Conservation (phyloP, 2,329 filamentous ascomycete species). For the Trichophyton equinum region DNA sequence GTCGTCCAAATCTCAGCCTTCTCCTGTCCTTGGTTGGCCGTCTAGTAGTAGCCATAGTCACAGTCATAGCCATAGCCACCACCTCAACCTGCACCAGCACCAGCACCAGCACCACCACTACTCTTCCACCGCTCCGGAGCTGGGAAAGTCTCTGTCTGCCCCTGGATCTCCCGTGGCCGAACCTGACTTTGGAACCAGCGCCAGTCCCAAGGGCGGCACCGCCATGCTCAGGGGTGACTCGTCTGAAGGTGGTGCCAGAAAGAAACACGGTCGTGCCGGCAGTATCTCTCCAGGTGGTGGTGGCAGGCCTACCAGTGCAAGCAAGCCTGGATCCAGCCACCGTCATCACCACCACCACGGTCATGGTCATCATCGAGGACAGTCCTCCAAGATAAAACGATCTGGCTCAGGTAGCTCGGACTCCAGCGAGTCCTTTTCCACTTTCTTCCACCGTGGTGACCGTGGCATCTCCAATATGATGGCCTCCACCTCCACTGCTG, state of each 20-base stretch:
- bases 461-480: constrained; percentile 70
- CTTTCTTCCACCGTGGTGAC: constrained; percentile 35
- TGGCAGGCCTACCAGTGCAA: constrained; percentile 58
- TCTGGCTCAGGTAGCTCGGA: constrained; percentile 90
- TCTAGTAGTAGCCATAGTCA: constrained; percentile 25
- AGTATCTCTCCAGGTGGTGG: constrained; percentile 59
- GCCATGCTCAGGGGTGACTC: constrained; percentile 42
- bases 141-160: constrained; percentile 55
- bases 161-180: constrained; percentile 50
- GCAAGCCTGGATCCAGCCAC: constrained; percentile 46
- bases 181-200: constrained; percentile 35
- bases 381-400: constrained; percentile 61
- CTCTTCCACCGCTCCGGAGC: constrained; percentile 49
- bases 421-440: constrained; percentile 51
- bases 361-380: constrained; percentile 42
- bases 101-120: constrained; percentile 27
- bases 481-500: background rate
- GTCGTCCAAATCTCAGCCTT: constrained; percentile 71
- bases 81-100: too few relatives aligned
- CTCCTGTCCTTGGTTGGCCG: constrained; percentile 59
- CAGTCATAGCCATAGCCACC: too few relatives aligned
- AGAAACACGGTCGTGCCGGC: constrained; percentile 39
- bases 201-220: constrained; percentile 35
- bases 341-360: constrained; percentile 25
- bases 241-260: constrained; percentile 36